A percentile compares a stretch with the other conserved stretches of the same genome.
Evolutionary conservation across 139 green algal genomes (phyloP).

Genomic region (Closterium sp.): DNA sequence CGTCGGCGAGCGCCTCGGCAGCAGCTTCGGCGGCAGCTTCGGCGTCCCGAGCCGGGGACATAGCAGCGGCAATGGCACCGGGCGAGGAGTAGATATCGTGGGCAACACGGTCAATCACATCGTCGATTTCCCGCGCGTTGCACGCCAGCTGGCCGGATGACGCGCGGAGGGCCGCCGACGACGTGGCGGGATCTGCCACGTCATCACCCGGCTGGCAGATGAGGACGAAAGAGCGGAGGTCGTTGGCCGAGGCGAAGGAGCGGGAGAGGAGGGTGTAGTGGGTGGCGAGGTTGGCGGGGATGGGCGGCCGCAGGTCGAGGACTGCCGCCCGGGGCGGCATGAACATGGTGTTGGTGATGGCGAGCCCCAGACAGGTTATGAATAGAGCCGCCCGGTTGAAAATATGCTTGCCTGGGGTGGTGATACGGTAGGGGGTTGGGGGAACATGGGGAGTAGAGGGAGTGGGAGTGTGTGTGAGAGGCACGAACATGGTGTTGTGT

Average conservation of each 20-base stretch:
- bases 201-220: background rate
- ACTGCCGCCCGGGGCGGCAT: background rate
- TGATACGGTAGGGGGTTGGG: too few species aligned
- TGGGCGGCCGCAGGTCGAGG: background rate
- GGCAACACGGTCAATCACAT: background rate
- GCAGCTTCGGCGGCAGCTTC: background rate
- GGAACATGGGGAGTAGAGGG: too few species aligned
- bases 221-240: background rate
- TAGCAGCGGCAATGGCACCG: background rate
- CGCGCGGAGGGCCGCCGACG: too few species aligned
- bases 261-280: too few species aligned
- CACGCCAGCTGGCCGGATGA: background rate
- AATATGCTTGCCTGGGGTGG: too few species aligned
- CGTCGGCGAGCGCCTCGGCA: background rate
- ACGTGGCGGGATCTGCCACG: too few species aligned
- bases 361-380: too few species aligned
- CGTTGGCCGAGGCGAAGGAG: background rate
- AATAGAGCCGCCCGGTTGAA: too few species aligned
- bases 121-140: background rate
- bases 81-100: background rate
- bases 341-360: too few species aligned
- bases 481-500: too few species aligned
- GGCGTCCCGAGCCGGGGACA: background rate
- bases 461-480: too few species aligned
- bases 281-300: too few species aligned